These are phyloP conservation scores for Ophiostoma sp. DNA, from an alignment of 2,329 filamentous ascomycete species.

Conservation along the genomic window DNA sequence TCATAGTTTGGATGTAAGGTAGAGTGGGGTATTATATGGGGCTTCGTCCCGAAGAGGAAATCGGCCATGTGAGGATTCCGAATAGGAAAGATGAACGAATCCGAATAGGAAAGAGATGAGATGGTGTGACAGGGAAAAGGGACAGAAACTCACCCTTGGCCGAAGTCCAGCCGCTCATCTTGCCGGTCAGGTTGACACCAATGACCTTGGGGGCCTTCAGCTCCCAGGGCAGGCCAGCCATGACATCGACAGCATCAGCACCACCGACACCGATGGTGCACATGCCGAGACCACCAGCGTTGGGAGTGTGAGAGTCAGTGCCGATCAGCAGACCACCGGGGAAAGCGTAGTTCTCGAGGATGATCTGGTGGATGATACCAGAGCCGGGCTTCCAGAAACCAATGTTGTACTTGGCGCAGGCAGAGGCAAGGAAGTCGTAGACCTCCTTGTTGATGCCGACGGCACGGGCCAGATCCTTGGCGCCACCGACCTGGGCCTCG, in stretches of 20 bases:
- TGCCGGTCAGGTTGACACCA: constrained; percentile 88
- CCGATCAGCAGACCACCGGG: constrained; percentile 96
- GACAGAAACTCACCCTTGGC: constrained; percentile 67
- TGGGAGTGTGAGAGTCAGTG: constrained; percentile 93
- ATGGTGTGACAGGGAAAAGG: neutral
- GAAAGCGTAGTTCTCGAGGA: constrained; percentile 99
- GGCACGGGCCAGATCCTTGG: constrained; percentile 88
- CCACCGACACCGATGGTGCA: constrained; percentile 90
- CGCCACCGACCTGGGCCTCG: constrained; percentile 89
- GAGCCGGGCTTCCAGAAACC: constrained; percentile 99
- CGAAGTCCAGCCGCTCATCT: constrained; percentile 83
- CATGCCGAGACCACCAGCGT: constrained; percentile 94
- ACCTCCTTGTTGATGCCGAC: constrained; percentile 97
- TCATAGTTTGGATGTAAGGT: neutral
- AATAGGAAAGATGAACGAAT: neutral
- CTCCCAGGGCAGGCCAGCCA: constrained; percentile 96
- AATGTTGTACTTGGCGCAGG: constrained; percentile 99
- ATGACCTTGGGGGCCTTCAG: constrained; percentile 96
- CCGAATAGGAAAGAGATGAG: neutral
- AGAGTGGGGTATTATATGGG: neutral
- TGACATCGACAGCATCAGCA: constrained; percentile 97
- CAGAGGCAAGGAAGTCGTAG: constrained; percentile 90
- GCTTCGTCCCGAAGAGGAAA: neutral
- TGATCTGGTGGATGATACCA: constrained; percentile 98
- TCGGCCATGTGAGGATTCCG: neutral